A percentile compares a stretch with the other conserved stretches of the same genome.
These are phyloP conservation scores for Chlamydomonas sp. DNA, from an alignment of 139 green algal genomes.

Conservation along the genomic window DNA sequence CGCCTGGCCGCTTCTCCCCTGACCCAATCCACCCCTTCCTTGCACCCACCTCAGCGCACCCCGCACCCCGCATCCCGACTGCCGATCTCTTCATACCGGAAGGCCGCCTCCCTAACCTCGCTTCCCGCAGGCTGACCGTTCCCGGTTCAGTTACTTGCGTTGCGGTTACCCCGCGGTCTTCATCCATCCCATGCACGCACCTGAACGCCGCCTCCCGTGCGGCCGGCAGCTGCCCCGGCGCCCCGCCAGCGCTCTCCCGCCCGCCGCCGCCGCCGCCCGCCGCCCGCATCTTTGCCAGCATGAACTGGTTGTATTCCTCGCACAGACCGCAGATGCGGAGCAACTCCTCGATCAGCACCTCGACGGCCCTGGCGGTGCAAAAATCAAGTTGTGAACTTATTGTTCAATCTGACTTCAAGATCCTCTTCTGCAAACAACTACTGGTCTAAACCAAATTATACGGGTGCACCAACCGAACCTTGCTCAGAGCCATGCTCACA, in stretches of 20 bases:
- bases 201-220: conserved; percentile 49
- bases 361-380: conserved; percentile 58
- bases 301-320: conserved; percentile 94
- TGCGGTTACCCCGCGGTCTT: neutral
- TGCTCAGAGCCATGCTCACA: too few relatives aligned
- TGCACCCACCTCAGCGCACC: too few relatives aligned
- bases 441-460: too few relatives aligned
- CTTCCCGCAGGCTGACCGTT: neutral
- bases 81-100: too few relatives aligned
- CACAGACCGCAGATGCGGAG: conserved; percentile 76
- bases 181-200: conserved; percentile 6
- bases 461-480: too few relatives aligned
- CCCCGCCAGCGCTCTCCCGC: conserved; percentile 1
- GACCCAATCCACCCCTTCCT: too few relatives aligned
- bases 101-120: too few relatives aligned
- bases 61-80: too few relatives aligned
- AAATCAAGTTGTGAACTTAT: neutral
- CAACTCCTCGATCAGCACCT: conserved; percentile 82
- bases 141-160: neutral
- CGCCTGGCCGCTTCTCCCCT: too few relatives aligned
- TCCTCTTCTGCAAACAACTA: neutral
- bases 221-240: conserved; percentile 5
- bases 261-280: conserved; percentile 8
- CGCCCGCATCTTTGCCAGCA: conserved; percentile 76
- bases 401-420: neutral